Base-by-base conservation (phyloP, 192 early-diverging fungal genomes). In the Mortierella claussenii region DNA sequence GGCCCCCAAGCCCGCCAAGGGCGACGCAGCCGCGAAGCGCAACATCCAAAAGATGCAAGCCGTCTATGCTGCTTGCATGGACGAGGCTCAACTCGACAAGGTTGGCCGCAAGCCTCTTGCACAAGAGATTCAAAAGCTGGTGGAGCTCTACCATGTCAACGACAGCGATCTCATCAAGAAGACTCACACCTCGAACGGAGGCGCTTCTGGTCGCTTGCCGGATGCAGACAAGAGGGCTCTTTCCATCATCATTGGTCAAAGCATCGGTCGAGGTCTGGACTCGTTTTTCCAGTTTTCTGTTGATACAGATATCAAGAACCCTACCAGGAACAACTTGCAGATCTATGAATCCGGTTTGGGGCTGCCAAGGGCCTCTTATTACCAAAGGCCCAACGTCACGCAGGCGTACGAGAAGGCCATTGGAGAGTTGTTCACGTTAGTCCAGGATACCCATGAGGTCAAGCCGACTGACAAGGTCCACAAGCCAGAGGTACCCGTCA, bases 21-120 rank as follows among this genome's bases (percentile, higher is more conserved):
- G 66, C 48, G 66, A 83, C 40, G 51, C 33, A 27, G 65, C 69
- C 10, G 80, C 84, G 27, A 46, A 74, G 32, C 64, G 69, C 23
- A 85, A 86, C 45, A 85, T 87, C 52, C 51, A 79, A 18, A 88
- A 87, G 58, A 61, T 87, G 21, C 78, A 90, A 50, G 18, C 61
- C 17, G 81, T 85, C 17, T 92, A 92, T 54, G 49, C 63, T 12
- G 79, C 85, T 40, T 90, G 88, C 42, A 79, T 84, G 78, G 63
- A 86, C 23, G 71, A 81, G 20, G 9, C 37, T 1, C 32, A 42
- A 0, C 74, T 86, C 9, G 32, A 60, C 28, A 42, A 58, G 24
- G 31, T 80, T 12, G 81, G 80, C 10, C 62, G 67, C 2, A 51
- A 59, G 1, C 82, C 84, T 17, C 40, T 86, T 0, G 36, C 66